These are phyloP conservation scores for Dactylellina cionopaga DNA, from an alignment of 2,329 filamentous ascomycete genomes.

Conservation along the genomic window DNA sequence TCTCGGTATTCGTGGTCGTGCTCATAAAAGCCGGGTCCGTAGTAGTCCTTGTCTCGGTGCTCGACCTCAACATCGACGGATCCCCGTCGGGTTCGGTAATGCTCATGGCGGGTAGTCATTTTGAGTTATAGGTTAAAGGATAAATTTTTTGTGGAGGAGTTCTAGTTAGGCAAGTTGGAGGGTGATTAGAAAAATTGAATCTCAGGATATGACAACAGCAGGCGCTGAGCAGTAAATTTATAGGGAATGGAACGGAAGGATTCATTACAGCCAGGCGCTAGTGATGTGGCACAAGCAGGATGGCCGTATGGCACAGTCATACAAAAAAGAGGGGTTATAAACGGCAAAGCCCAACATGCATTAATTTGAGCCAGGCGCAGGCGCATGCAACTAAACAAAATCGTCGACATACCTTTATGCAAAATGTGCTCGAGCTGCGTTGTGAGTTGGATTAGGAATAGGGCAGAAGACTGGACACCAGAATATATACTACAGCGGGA, in stretches of 20 bases:
- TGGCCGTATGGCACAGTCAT: constrained; percentile 25
- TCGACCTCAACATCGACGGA: constrained; percentile 48
- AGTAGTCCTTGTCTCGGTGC: constrained; percentile 42
- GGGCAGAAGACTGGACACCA: constrained; percentile 11
- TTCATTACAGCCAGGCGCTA: not conserved
- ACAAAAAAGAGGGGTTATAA: constrained; percentile 6
- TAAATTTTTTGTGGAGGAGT: not conserved
- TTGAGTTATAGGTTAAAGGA: constrained; percentile 7
- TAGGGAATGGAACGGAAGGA: not conserved
- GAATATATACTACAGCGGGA: constrained; percentile 1
- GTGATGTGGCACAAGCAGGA: constrained; percentile 17
- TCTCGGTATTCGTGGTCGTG: constrained; percentile 50
- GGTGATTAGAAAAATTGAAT: constrained; percentile 1
- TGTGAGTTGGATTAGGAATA: constrained; percentile 15
- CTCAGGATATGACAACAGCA: not conserved
- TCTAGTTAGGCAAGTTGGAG: not conserved
- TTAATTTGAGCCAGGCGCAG: constrained; percentile 1
- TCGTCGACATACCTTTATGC: constrained; percentile 33
- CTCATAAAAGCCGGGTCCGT: constrained; percentile 42
- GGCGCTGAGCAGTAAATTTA: not conserved
- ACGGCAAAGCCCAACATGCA: not conserved
- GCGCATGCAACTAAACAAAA: constrained; percentile 8
- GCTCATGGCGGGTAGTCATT: constrained; percentile 40
- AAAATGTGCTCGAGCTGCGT: constrained; percentile 26
- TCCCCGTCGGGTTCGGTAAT: constrained; percentile 32